Conservation (phyloP, 495 filamentous ascomycete species). For the Lophiostoma macrostomum region DNA sequence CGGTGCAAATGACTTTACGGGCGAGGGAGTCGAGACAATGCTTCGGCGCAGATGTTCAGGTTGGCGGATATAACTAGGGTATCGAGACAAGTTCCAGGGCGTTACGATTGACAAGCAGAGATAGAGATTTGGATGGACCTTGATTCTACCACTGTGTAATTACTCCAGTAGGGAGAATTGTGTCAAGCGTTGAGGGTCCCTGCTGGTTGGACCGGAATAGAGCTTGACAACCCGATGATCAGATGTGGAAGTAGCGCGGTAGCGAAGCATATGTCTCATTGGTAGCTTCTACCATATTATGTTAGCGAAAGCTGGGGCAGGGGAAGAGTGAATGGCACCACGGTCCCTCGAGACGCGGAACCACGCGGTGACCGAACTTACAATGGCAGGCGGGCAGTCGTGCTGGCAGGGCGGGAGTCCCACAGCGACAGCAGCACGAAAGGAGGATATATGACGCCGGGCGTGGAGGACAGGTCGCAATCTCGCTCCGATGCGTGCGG, state of each 20-base stretch:
- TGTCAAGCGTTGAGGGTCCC: background rate
- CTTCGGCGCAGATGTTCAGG: too few species aligned
- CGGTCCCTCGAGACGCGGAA: background rate
- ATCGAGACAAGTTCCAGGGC: background rate
- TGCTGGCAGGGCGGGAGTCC: background rate
- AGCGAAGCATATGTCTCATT: too few species aligned
- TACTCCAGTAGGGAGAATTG: background rate
- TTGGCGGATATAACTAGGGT: too few species aligned
- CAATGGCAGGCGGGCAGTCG: background rate
- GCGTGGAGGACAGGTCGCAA: constrained; percentile 2
- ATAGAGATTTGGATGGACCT: too few species aligned
- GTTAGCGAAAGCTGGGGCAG: background rate
- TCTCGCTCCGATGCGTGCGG: background rate
- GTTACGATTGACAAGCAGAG: background rate
- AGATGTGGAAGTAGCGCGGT: too few species aligned
- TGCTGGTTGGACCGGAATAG: too few species aligned
- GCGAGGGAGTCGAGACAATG: too few species aligned
- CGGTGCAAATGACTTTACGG: too few species aligned
- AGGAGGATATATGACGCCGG: background rate
- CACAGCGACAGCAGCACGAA: background rate
- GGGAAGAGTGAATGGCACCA: background rate
- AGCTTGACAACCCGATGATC: too few species aligned
- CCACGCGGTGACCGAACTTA: background rate
- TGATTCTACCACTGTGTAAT: too few species aligned
- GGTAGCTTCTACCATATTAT: too few species aligned